Evolutionary conservation across 352 stramenopile genomes (phyloP), one percentile per base, ranked within the genome.

Genomic region (Globisporangium uncinulatum): DNA sequence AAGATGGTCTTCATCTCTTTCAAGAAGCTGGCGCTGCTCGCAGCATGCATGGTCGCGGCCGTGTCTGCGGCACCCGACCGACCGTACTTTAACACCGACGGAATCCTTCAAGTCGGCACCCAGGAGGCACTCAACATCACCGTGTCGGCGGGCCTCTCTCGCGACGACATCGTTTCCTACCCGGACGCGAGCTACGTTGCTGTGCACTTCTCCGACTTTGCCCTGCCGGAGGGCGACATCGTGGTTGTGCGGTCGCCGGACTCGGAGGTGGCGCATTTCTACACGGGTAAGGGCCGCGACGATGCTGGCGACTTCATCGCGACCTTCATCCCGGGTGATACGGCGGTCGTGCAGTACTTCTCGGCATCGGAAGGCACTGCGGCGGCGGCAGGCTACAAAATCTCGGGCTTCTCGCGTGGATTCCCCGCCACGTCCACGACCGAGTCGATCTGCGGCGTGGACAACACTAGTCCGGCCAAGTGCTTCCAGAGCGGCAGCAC

Each of bases 111-210:
- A n/a, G n/a, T n/a, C n/a, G n/a, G n/a, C n/a, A n/a, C n/a, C n/a
- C n/a, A 56, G 0, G 69, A 79, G 24, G 2, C 52, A 10, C 58
- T 79, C 11, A 45, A 76, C 43, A 39, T 80, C 45, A 45, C 50
- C 4, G 66, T 76, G 2, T 46, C 57, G 0, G 59, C 65, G 11
- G 69, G 66, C 9, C 51, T 48, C 19, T 67, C 59, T 24, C 61
- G 63, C 34, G 32, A 76, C 32, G 62, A 80, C 51, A 11, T 70
- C 37, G 70, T 83, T 47, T 65, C 67, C 41, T 67, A 83, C 70
- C 58, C 79, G 43, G 65, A 68, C 29, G 70, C 76, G 17, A 74
- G 62, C n/a, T 87, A 87, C 59, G 74, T 87, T 31, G 57, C 74
- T 3, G 66, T 89, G 15, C 67, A 82, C 51, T 86, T 91, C 48